Evolutionary conservation across 148 eudicot genomes (phyloP).

Genomic region (Nepenthes gracilis): DNA sequence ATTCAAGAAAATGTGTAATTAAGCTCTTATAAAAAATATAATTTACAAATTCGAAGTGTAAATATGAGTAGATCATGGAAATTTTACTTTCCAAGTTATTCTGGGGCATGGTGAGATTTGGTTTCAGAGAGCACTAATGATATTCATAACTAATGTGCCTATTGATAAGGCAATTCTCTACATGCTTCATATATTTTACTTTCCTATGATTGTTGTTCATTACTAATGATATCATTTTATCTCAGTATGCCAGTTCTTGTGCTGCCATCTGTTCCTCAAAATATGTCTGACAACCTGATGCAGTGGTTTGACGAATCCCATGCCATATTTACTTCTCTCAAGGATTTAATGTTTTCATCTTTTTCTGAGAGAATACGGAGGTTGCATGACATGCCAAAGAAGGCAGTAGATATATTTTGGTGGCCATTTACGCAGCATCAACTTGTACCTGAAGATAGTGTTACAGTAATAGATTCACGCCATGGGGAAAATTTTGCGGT

Average conservation of each 20-base stretch:
- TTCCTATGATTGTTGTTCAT: no score
- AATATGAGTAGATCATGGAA: no score
- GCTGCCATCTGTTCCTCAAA: slow-evolving; percentile 80
- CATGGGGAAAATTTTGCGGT: slow-evolving; percentile 84
- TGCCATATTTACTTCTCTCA: slow-evolving; percentile 49
- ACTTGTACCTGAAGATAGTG: slow-evolving; percentile 61
- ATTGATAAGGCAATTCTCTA: no score
- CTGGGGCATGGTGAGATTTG: no score
- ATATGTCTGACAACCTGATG: slow-evolving; percentile 68
- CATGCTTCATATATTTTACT: no score
- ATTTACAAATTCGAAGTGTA: no score
- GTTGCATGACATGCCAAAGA: slow-evolving; percentile 59
- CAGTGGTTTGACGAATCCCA: slow-evolving; percentile 66
- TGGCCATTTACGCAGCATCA: slow-evolving; percentile 99
- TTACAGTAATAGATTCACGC: slow-evolving; percentile 94
- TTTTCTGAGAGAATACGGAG: slow-evolving; percentile 54
- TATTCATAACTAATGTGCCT: no score
- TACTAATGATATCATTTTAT: slow-evolving; percentile 10
- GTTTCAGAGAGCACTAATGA: no score
- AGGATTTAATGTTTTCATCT: slow-evolving; percentile 47
- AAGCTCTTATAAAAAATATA: no score
- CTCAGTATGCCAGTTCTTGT: slow-evolving; percentile 76
- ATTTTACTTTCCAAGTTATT: no score
- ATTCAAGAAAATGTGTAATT: no score
- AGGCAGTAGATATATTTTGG: slow-evolving; percentile 73